A percentile compares a stretch with the other conserved stretches of the same genome.
phyloP scores from a whole-genome alignment of 768 basidiomycete genomes.

The Phlegmacium glaucopus region DNA sequence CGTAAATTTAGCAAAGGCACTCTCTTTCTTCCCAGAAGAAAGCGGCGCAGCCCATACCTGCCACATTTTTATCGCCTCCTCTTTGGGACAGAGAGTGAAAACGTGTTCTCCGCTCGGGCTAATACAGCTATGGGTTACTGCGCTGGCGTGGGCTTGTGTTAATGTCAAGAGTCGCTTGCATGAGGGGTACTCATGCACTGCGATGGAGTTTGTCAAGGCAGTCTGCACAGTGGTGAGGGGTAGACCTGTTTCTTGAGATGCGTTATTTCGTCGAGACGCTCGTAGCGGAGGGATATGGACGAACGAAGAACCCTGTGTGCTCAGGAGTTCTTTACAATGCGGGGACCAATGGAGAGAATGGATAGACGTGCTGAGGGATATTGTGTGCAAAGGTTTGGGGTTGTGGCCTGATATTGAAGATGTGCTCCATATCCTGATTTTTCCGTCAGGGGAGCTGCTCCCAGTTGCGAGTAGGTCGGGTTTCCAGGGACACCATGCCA shows the following conservation, averaged over 20 bases:
- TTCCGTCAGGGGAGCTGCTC: conserved; percentile 40
- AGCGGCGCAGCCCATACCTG: conserved; percentile 54
- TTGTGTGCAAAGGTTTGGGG: conserved; percentile 48
- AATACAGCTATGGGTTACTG: conserved; percentile 59
- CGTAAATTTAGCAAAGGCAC: conserved; percentile 42
- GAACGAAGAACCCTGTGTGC: conserved; percentile 72
- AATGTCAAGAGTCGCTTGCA: conserved; percentile 47
- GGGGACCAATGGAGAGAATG: conserved; percentile 75
- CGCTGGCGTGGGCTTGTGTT: conserved; percentile 51
- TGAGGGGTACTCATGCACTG: conserved; percentile 75
- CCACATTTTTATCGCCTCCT: conserved; percentile 74
- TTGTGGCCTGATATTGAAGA: conserved; percentile 15
- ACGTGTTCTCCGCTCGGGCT: conserved; percentile 59
- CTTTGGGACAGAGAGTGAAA: conserved; percentile 60
- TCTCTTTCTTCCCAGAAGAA: conserved; percentile 31
- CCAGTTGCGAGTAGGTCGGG: conserved; percentile 75
- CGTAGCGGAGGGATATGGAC: conserved; percentile 38
- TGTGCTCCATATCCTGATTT: conserved; percentile 50
- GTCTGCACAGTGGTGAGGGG: conserved; percentile 15
- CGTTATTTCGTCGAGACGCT: neutral
- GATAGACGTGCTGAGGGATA: conserved; percentile 74
- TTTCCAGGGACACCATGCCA: conserved; percentile 90
- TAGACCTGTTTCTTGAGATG: neutral
- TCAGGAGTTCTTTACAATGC: conserved; percentile 85
- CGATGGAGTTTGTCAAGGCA: conserved; percentile 63